Evolutionary conservation across 202 grass and related monocot genomes (phyloP).

Genomic region (Elaeis oleifera): DNA sequence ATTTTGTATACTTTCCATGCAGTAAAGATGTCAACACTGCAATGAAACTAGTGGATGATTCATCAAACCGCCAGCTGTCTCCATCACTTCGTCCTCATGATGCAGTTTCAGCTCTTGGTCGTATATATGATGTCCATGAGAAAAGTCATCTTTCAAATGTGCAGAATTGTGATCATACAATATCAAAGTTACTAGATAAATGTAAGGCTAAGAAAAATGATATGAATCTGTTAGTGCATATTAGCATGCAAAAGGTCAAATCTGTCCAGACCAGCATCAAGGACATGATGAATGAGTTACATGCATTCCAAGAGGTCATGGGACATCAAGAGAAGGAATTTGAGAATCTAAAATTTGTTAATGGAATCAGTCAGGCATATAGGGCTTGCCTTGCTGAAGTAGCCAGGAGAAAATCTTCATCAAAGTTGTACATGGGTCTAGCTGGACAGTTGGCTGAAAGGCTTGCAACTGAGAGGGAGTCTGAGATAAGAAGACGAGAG

Average conservation of each 20-base stretch:
- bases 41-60: conserved; percentile 96
- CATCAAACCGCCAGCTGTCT: conserved; percentile 48
- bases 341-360: conserved; percentile 60
- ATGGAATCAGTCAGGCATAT: conserved; percentile 59
- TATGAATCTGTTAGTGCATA: conserved; percentile 72
- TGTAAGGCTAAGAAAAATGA: conserved; percentile 61
- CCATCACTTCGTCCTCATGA: conserved; percentile 80
- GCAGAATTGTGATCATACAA: conserved; percentile 36
- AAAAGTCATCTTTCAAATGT: conserved; percentile 78
- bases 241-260: conserved; percentile 84
- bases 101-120: conserved; percentile 90
- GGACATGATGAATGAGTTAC: conserved; percentile 76
- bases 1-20: conserved; percentile 20
- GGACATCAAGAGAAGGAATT: conserved; percentile 67
- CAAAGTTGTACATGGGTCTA: conserved; percentile 86
- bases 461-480: conserved; percentile 61
- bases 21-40: conserved; percentile 93
- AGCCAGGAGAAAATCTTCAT: conserved; percentile 58
- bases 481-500: conserved; percentile 71
- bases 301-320: conserved; percentile 90
- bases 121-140: conserved; percentile 93
- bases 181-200: conserved; percentile 72
- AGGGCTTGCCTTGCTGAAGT: conserved; percentile 88
- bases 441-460: conserved; percentile 85
- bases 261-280: conserved; percentile 63